A percentile compares a stretch with the other conserved stretches of the same genome.
Conservation (phyloP, 192 early-diverging fungal species). For the Coemansia sp. region DNA sequence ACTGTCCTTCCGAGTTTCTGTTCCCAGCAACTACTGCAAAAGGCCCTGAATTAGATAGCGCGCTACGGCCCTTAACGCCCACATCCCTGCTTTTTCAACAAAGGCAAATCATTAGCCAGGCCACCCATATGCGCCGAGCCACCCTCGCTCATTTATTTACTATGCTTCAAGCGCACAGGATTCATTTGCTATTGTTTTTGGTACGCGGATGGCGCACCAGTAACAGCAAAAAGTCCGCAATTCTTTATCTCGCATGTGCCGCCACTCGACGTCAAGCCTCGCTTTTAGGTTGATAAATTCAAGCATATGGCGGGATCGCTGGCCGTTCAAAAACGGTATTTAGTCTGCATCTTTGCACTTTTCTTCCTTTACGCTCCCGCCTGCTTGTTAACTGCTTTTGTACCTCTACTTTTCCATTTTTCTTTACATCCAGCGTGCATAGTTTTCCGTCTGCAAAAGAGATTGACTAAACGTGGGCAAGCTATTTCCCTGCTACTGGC, state of each 20-base stretch:
- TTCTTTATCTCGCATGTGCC: neutral
- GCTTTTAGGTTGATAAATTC: neutral
- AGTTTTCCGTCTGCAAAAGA: too few species aligned
- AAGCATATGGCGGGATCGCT: neutral
- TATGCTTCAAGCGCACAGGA: neutral
- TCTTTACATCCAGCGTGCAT: too few species aligned
- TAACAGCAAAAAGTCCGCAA: neutral
- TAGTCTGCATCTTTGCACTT: neutral
- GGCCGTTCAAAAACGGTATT: neutral
- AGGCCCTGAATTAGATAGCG: too few species aligned
- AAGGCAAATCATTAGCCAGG: neutral
- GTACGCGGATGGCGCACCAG: neutral
- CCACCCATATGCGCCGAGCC: neutral
- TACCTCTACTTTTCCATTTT: neutral
- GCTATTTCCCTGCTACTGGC: neutral
- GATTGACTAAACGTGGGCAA: neutral
- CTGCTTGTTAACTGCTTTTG: neutral
- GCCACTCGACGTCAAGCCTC: neutral
- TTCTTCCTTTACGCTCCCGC: neutral
- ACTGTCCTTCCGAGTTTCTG: neutral
- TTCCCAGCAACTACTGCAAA: neutral
- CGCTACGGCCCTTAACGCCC: too few species aligned
- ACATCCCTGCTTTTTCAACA: too few species aligned
- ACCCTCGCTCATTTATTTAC: neutral
- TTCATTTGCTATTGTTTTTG: neutral